Base-by-base conservation (phyloP, 768 basidiomycete species). In the Russula emetica region DNA sequence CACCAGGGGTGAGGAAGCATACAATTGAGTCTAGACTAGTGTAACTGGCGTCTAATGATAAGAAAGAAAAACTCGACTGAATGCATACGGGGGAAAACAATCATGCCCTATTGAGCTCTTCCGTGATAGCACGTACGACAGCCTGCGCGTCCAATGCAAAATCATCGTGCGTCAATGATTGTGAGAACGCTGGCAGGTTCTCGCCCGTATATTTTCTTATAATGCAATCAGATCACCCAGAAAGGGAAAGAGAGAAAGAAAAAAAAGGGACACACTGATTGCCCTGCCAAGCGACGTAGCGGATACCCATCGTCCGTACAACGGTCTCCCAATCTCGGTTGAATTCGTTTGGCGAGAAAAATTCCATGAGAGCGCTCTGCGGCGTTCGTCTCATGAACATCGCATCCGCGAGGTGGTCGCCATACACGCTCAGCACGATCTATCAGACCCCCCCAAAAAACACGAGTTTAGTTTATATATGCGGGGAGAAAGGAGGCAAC, bases 211-310 rank as follows among this genome's bases (percentile, higher is more conserved):
- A 68, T 57, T 67, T 62, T 36, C 49, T 65, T 68, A 13, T 42
- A 10, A 34, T 22, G 11, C n/a, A 10, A 5, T 22, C 20, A 53
- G 11, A 6, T 16, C 32, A 16, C 38, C 11, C 38, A 40, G 14
- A 4, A 14, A 16, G 42, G 45, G 24, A 1, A 32, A 6, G 24
- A 7, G 32, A 8, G 5, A 38, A 26, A 55, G n/a, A 36, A 3
- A 26, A 50, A 16, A 26, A 8, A 2, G 14, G 49, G 3, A 68
- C 67, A 26, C 24, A 69, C 68, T 55, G 52, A 5, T 60, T 54
- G 28, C 60, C 62, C 47, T 61, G 68, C 58, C 58, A 69, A 2
- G 66, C 68, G n/a, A 67, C 11, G 50, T 69, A 67, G 18, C 32
- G 54, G 22, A 63, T 53, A 32, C 66, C 68, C 62, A 67, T 69